Base-by-base conservation (phyloP, 2,329 filamentous ascomycete species). In the Sclerotinia subarctica region DNA sequence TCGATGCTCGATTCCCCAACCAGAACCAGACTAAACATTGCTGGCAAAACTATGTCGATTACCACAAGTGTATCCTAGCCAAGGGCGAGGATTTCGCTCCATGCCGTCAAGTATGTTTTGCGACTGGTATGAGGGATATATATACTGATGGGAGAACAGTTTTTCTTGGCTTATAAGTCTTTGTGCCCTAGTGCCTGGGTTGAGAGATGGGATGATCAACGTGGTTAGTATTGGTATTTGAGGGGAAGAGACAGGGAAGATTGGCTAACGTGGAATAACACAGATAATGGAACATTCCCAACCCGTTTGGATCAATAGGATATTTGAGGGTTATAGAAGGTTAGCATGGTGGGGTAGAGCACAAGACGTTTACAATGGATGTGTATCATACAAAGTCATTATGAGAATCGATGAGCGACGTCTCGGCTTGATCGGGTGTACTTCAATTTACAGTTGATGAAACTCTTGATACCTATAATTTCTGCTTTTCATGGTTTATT, bases 31-130 rank as follows among this genome's bases (percentile, higher is more conserved):
- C 94, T 84, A 97, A 97, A 91, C 94, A 99, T 89, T 99, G 95
- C 92, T 99, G 95, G 95, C 96, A 99, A 83, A 99, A 99, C 88
- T 99, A 99, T 84, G 95, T 99, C 85, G 95, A 99, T 83, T 98
- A 99, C 88, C 92, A 99, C 90, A 99, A 99, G 88, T 99, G 95
- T 86, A 93, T 97, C 82, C 85, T 90, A 80, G 94, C 94, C 83
- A 98, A 98, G 88, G 94, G 94, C 82, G 94, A 98, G 86, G 94
- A 97, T 80, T 98, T 98, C 82, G 90, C 92, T 77, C 94, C 94
- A 74, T 98, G 94, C 91, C 90, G 90, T 79, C 94, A 97, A 90
- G 94, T 97, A 89, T 74, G 80, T 63, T n/a, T 60, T 54, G 74
- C 71, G 63, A 59, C 63, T 74, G 49, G 63, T 72, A 68, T 60